A percentile compares a stretch with the other conserved stretches of the same genome.
phyloP scores from a whole-genome alignment of 2,329 filamentous ascomycete species.

The Sclerotinia minor region DNA sequence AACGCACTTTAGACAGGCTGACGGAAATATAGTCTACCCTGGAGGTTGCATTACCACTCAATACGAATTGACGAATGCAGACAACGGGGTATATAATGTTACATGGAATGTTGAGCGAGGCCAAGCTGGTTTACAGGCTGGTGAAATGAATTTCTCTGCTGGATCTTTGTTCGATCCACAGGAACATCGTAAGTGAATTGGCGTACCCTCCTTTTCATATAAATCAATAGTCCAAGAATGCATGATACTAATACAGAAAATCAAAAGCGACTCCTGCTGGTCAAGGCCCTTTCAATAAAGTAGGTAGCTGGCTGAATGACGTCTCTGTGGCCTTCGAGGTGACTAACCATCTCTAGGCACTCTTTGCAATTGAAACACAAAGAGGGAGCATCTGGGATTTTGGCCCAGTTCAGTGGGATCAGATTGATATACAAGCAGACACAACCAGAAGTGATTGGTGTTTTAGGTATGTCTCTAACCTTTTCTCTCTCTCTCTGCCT shows the following conservation, averaged over 20 bases:
- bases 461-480: not conserved
- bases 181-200: conserved; percentile 4
- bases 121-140: not conserved
- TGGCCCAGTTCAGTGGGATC: conserved; percentile 12
- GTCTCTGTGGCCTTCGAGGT: too few species aligned
- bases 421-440: conserved; percentile 2
- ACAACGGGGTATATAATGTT: conserved; percentile 2
- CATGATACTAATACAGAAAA: not conserved
- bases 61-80: not conserved
- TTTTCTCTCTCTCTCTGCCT: not conserved
- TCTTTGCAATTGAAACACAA: conserved; percentile 12
- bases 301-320: not conserved
- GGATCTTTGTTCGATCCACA: not conserved
- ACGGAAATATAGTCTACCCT: not conserved
- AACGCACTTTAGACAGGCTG: not conserved
- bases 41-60: conserved; percentile 4
- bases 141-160: not conserved
- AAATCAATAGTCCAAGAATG: too few species aligned
- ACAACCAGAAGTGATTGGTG: conserved; percentile 12
- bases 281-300: not conserved
- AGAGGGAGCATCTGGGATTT: conserved; percentile 8
- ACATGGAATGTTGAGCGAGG: conserved; percentile 4
- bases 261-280: not conserved
- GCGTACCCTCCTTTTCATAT: not conserved
- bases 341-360: not conserved